These are phyloP conservation scores for Gelatoporia subvermispora DNA, from an alignment of 768 basidiomycete species.

Conservation along the genomic window DNA sequence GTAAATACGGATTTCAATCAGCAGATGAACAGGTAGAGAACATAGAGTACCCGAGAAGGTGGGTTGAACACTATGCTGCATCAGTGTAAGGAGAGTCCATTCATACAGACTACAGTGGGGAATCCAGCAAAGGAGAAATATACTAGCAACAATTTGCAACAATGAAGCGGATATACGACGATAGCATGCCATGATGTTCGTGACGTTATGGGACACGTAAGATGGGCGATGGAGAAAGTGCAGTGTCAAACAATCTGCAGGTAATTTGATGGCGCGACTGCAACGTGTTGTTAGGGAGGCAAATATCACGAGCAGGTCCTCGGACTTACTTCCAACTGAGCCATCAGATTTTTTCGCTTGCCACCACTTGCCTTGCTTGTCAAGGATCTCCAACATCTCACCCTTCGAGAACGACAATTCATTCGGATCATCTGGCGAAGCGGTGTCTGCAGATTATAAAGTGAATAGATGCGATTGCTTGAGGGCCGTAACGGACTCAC, in stretches of 20 bases:
- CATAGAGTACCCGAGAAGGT: slow-evolving; percentile 8
- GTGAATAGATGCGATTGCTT: neutral
- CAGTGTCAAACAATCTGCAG: slow-evolving; percentile 56
- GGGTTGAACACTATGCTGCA: too few relatives aligned
- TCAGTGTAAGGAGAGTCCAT: too few relatives aligned
- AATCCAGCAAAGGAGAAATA: too few relatives aligned
- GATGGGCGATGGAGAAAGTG: slow-evolving; percentile 1
- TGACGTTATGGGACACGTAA: slow-evolving; percentile 11
- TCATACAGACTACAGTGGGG: too few relatives aligned
- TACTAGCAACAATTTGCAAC: neutral
- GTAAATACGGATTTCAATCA: slow-evolving; percentile 11
- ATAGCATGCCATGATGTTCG: slow-evolving; percentile 20
- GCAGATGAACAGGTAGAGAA: slow-evolving; percentile 5
- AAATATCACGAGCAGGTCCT: neutral
- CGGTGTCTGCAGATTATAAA: slow-evolving; percentile 57
- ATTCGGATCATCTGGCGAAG: slow-evolving; percentile 92
- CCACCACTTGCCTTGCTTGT: slow-evolving; percentile 95
- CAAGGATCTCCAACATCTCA: slow-evolving; percentile 86
- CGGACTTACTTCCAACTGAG: slow-evolving; percentile 66
- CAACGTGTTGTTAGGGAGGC: slow-evolving; percentile 1
- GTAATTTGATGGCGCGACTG: slow-evolving; percentile 85
- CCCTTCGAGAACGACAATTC: slow-evolving; percentile 94
- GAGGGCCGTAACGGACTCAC: slow-evolving; percentile 39
- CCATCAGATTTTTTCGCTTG: slow-evolving; percentile 80
- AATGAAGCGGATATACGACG: slow-evolving; percentile 2